Evolutionary conservation across 805 yeast species (phyloP).

Genomic region (Sugiyamaella chiloensis): DNA sequence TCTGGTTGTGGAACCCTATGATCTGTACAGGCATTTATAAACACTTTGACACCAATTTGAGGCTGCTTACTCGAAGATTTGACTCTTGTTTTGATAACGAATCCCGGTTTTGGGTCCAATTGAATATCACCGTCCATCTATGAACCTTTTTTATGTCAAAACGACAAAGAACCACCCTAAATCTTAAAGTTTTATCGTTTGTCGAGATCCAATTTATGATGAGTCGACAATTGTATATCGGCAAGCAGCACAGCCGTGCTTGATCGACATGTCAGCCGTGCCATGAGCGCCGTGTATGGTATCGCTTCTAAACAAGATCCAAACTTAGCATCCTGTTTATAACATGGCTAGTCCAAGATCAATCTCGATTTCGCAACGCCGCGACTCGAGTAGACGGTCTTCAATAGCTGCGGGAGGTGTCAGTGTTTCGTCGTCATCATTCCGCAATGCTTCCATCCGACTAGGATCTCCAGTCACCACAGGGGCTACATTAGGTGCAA

Average conservation of each 20-base stretch:
- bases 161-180: too few species aligned
- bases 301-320: too few species aligned
- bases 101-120: slow-evolving; percentile 58
- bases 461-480: slow-evolving; percentile 22
- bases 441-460: slow-evolving; percentile 22
- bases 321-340: not conserved
- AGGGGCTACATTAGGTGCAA: not conserved
- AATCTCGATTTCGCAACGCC: not conserved
- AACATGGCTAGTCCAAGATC: slow-evolving; percentile 13
- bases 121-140: slow-evolving; percentile 24
- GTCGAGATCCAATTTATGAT: too few species aligned
- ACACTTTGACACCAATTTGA: slow-evolving; percentile 54
- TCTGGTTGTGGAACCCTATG: slow-evolving; percentile 61
- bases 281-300: too few species aligned
- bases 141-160: too few species aligned
- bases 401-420: slow-evolving; percentile 8
- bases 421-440: slow-evolving; percentile 23
- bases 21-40: slow-evolving; percentile 74
- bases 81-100: slow-evolving; percentile 66
- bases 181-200: too few species aligned
- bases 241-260: too few species aligned
- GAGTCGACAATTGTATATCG: too few species aligned
- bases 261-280: too few species aligned
- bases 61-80: slow-evolving; percentile 35
- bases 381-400: slow-evolving; percentile 8